Percentiles rank a stretch among this genome's conserved stretches.
phyloP scores from a whole-genome alignment of 129 eudicot species.

The Lonicera japonica region DNA sequence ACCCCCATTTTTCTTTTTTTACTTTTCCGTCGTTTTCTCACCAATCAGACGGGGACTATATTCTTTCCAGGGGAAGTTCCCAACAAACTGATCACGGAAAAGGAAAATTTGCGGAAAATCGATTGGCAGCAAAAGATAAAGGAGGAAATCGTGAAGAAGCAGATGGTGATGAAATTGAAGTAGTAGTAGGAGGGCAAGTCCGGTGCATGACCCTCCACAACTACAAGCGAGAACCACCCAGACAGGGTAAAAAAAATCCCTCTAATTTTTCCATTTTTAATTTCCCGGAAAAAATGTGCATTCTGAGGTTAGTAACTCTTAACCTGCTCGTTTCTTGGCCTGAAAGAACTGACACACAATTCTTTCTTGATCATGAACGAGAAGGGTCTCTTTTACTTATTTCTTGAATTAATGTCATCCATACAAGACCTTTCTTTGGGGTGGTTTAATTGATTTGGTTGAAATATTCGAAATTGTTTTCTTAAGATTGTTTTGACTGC shows the following conservation, averaged over 20 bases:
- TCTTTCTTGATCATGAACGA: no score
- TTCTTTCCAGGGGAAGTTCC: conserved; percentile 19
- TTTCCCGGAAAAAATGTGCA: no score
- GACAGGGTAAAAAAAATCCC: conserved; percentile 13
- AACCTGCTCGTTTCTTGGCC: not conserved
- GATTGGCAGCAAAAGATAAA: conserved; percentile 1
- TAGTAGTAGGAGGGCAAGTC: conserved; percentile 8
- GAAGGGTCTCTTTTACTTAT: no score
- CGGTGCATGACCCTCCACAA: conserved; percentile 13
- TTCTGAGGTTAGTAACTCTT: not conserved
- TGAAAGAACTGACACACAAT: no score
- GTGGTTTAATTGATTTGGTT: not conserved
- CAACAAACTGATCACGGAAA: conserved; percentile 17
- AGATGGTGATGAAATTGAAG: not conserved
- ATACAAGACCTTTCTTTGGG: no score
- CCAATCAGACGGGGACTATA: not conserved
- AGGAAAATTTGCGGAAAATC: not conserved
- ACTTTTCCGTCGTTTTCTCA: not conserved
- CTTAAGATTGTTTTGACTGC: not conserved
- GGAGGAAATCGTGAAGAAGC: not conserved
- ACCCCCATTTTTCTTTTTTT: not conserved
- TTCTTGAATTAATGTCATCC: no score
- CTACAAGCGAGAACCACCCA: conserved; percentile 8
- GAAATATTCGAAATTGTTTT: not conserved
- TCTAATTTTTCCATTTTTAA: not conserved